Evolutionary conservation across 2,329 filamentous ascomycete genomes (phyloP).

Genomic region (Corinectria fuckeliana): DNA sequence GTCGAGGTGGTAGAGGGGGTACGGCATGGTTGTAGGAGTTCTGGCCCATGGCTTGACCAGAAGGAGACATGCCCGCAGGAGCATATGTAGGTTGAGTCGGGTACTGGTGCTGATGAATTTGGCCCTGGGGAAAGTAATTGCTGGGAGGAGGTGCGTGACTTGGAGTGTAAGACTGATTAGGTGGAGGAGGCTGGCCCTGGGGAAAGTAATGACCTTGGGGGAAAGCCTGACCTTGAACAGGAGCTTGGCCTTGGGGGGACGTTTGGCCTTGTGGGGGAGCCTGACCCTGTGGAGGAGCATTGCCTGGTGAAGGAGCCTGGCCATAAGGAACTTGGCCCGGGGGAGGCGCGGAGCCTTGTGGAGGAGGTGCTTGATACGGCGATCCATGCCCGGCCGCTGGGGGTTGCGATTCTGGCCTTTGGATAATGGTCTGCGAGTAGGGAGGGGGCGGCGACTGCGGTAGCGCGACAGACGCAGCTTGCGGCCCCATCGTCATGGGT

Average conservation of each 20-base stretch:
- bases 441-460: conserved; percentile 35
- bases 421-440: conserved; percentile 24
- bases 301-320: not conserved
- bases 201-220: not conserved
- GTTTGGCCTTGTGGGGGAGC: not conserved
- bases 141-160: not conserved
- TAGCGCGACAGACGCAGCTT: conserved; percentile 1
- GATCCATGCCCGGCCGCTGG: conserved; percentile 19
- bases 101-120: conserved; percentile 16
- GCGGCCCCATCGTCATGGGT: conserved; percentile 15
- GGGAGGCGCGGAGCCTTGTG: not conserved
- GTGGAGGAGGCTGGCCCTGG: not conserved
- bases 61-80: conserved; percentile 5
- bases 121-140: not conserved
- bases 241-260: not conserved
- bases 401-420: conserved; percentile 22
- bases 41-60: conserved; percentile 16
- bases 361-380: conserved; percentile 22
- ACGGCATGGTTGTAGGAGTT: conserved; percentile 21
- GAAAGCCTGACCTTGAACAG: not conserved
- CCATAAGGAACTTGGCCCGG: not conserved
- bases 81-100: conserved; percentile 33
- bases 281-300: not conserved
- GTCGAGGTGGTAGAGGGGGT: conserved; percentile 40
- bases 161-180: too few relatives aligned